A percentile compares a stretch with the other conserved stretches of the same genome.
phyloP scores from a whole-genome alignment of 345 rosid genomes.

The Linum lewisii region DNA sequence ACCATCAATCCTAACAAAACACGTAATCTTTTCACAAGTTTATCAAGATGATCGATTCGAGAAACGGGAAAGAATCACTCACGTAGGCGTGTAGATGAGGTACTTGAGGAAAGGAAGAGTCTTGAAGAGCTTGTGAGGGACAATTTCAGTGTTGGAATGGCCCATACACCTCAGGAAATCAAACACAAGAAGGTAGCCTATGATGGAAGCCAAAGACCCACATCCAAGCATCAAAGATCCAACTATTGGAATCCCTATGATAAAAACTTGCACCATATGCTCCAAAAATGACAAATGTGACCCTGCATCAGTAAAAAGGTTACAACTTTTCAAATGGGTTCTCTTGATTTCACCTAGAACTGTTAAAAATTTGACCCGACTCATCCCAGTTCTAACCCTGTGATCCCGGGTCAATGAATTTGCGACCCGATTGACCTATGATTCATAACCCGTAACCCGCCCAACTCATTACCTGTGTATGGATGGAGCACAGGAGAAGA shows the following conservation, averaged over 20 bases:
- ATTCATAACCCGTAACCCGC: no score
- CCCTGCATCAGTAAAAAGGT: slow-evolving; percentile 33
- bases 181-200: slow-evolving; percentile 48
- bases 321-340: not conserved
- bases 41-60: no score
- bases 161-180: slow-evolving; percentile 81
- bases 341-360: not conserved
- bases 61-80: slow-evolving; percentile 25
- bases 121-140: slow-evolving; percentile 48
- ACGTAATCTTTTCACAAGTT: no score
- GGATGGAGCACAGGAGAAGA: slow-evolving; percentile 69
- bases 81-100: slow-evolving; percentile 82
- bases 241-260: slow-evolving; percentile 61
- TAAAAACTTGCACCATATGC: slow-evolving; percentile 34
- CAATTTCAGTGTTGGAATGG: slow-evolving; percentile 71
- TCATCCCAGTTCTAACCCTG: no score
- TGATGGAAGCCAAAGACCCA: slow-evolving; percentile 48
- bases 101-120: slow-evolving; percentile 52
- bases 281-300: slow-evolving; percentile 66
- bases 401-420: no score
- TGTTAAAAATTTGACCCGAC: no score
- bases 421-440: no score
- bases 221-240: slow-evolving; percentile 49
- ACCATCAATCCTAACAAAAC: no score
- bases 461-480: slow-evolving; percentile 70